Percentiles rank a stretch among this genome's conserved stretches.
Evolutionary conservation across 768 basidiomycete genomes (phyloP).

Genomic region (Pisolithus sp.): DNA sequence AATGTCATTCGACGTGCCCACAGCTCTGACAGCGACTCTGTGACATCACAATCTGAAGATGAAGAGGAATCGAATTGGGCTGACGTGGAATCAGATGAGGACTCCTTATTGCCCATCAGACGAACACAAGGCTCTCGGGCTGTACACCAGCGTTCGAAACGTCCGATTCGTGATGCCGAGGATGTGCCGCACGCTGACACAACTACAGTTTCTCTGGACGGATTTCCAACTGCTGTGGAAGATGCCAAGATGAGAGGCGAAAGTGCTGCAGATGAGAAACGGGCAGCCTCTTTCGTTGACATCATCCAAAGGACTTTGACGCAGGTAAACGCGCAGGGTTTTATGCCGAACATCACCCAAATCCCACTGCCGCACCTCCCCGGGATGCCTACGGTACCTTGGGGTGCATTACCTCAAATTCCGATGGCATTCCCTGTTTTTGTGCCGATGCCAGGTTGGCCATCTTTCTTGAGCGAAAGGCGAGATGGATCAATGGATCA

Average conservation of each 20-base stretch:
- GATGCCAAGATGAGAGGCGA: slow-evolving; percentile 18
- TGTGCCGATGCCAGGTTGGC: slow-evolving; percentile 62
- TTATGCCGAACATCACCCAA: slow-evolving; percentile 49
- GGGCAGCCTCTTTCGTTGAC: slow-evolving; percentile 50
- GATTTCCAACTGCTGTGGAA: slow-evolving; percentile 4
- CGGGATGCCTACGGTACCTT: slow-evolving; percentile 58
- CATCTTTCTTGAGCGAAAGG: slow-evolving; percentile 53
- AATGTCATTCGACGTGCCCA: slow-evolving; percentile 19
- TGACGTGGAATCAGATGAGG: slow-evolving; percentile 64
- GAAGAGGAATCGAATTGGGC: slow-evolving; percentile 62
- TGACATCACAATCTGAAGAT: slow-evolving; percentile 23
- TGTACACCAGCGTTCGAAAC: slow-evolving; percentile 24
- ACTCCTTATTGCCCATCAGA: slow-evolving; percentile 28
- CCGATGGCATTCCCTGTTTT: slow-evolving; percentile 77
- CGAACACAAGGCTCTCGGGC: slow-evolving; percentile 29
- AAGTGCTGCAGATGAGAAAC: slow-evolving; percentile 27
- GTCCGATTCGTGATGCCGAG: slow-evolving; percentile 7
- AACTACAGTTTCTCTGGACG: background rate
- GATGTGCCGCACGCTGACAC: slow-evolving; percentile 7
- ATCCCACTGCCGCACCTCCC: slow-evolving; percentile 44
- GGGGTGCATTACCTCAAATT: slow-evolving; percentile 58
- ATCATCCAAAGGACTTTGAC: slow-evolving; percentile 72
- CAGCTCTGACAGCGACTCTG: slow-evolving; percentile 20
- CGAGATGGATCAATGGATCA: slow-evolving; percentile 26
- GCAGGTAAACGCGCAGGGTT: slow-evolving; percentile 48